phyloP scores from a whole-genome alignment of 2,329 filamentous ascomycete genomes.

The Cladosporium sphaerospermum region DNA sequence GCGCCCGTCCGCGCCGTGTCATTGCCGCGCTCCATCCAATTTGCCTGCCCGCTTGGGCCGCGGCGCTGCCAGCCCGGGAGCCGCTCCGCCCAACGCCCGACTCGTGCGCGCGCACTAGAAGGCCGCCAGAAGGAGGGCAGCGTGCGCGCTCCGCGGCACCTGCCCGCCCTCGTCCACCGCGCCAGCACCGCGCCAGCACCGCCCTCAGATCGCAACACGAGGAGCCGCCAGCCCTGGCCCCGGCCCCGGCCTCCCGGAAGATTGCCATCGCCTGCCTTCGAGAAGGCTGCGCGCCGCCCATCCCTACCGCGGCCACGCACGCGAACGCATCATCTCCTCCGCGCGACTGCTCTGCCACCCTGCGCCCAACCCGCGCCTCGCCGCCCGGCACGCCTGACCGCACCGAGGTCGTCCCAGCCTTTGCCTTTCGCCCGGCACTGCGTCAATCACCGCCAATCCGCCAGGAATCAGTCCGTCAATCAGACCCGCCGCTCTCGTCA shows the following conservation, averaged over 20 bases:
- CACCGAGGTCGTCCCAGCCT: too few relatives aligned
- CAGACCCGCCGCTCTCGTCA: too few relatives aligned
- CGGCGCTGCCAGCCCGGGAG: not conserved
- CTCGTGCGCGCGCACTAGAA: conserved; percentile 4
- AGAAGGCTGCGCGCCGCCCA: not conserved
- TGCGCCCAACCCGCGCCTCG: not conserved
- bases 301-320: conserved; percentile 9
- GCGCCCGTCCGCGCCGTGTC: conserved; percentile 1
- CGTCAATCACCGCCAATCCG: too few relatives aligned
- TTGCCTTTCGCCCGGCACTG: too few relatives aligned
- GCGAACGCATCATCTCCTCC: not conserved
- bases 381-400: too few relatives aligned
- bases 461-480: too few relatives aligned
- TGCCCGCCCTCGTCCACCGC: not conserved
- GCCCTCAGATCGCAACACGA: conserved; percentile 10
- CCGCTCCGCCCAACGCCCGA: too few relatives aligned
- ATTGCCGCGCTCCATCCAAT: conserved; percentile 9
- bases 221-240: conserved; percentile 3
- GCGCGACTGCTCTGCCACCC: not conserved
- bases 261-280: not conserved
- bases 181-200: too few relatives aligned
- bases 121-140: conserved; percentile 8
- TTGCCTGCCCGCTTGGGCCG: conserved; percentile 2
- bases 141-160: too few relatives aligned
- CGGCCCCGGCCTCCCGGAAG: conserved; percentile 7